Evolutionary conservation across 371 early-diverging fungal species (phyloP).

Genomic region (Mortierella sp.): DNA sequence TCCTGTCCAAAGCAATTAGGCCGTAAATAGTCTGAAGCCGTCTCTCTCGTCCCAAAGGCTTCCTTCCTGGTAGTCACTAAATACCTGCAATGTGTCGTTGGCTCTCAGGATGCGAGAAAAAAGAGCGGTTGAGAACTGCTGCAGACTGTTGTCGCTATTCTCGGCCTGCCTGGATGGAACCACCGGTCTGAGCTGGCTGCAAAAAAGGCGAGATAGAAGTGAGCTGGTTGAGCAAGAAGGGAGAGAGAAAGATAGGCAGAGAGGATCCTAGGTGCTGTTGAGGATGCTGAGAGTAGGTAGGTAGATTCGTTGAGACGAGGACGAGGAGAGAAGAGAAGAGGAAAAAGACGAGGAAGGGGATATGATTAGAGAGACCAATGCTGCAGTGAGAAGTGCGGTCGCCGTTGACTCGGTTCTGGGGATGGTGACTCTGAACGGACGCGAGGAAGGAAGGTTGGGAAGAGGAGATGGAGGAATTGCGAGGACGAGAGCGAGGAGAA

Average conservation of each 20-base stretch:
- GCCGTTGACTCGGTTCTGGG: background rate
- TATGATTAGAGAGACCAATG: background rate
- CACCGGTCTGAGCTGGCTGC: background rate
- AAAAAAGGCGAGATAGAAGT: background rate
- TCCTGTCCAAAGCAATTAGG: conserved; percentile 10
- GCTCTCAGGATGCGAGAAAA: conserved; percentile 3
- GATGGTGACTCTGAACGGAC: background rate
- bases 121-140: conserved; percentile 9
- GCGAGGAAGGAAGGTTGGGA: background rate
- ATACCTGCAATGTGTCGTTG: conserved; percentile 6
- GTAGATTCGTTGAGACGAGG: background rate
- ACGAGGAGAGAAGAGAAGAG: conserved; percentile 9
- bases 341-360: conserved; percentile 1
- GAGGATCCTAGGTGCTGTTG: conserved; percentile 1
- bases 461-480: background rate
- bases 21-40: conserved; percentile 13
- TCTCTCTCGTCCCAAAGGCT: background rate
- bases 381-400: background rate
- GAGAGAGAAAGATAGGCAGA: no score
- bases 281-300: background rate
- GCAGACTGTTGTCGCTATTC: background rate
- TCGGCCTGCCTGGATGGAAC: background rate
- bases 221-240: background rate
- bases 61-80: background rate
- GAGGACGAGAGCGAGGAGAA: conserved; percentile 13